These are phyloP conservation scores for Pholiota microspora DNA, from an alignment of 768 basidiomycete species.

Conservation along the genomic window DNA sequence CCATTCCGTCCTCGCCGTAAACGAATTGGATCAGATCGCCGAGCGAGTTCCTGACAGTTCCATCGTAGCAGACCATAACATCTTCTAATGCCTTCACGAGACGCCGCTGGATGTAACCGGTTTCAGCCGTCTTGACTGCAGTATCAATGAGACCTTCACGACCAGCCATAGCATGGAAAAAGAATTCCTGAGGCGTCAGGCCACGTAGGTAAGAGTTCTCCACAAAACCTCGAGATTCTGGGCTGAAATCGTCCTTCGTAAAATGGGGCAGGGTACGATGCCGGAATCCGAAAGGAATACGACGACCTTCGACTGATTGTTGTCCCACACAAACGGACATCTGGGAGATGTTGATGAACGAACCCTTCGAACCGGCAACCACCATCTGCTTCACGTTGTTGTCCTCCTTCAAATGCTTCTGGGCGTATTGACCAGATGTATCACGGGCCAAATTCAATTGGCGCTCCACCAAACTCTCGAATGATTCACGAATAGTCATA, in stretches of 20 bases:
- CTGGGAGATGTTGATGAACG: conserved; percentile 99
- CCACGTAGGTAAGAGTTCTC: conserved; percentile 98
- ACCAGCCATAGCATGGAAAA: conserved; percentile 99
- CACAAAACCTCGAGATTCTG: conserved; percentile 96
- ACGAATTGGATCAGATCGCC: conserved; percentile 96
- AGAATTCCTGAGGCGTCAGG: conserved; percentile 96
- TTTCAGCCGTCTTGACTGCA: conserved; percentile 99
- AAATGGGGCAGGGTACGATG: conserved; percentile 97
- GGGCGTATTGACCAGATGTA: conserved; percentile 92
- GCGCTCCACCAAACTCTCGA: conserved; percentile 89
- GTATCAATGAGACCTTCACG: conserved; percentile 99
- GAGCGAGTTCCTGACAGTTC: conserved; percentile 95
- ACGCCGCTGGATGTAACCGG: conserved; percentile 97
- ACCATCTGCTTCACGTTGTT: conserved; percentile 99
- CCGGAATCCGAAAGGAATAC: conserved; percentile 97
- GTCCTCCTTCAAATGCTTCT: conserved; percentile 96
- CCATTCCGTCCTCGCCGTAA: conserved; percentile 99
- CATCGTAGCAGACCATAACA: conserved; percentile 96
- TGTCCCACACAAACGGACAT: conserved; percentile 99
- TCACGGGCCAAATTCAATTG: conserved; percentile 96
- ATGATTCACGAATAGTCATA: conserved; percentile 99
- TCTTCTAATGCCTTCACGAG: conserved; percentile 98
- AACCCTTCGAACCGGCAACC: conserved; percentile 97
- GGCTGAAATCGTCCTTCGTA: conserved; percentile 97
- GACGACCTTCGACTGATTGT: conserved; percentile 96